phyloP scores from a whole-genome alignment of 306 rosid species.

The Pyrus bretschneideri region DNA sequence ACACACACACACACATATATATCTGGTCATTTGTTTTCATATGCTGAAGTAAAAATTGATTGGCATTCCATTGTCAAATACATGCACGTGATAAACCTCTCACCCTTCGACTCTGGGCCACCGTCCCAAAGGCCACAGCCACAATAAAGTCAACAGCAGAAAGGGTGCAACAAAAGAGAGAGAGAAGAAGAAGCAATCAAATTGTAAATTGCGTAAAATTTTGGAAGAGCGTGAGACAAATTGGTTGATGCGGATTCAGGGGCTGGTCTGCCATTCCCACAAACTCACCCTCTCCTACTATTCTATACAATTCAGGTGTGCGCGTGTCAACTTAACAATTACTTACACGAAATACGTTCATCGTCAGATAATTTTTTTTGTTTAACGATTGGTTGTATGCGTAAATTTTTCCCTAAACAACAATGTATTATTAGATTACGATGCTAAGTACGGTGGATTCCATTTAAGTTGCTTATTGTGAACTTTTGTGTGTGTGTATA shows the following conservation, averaged over 20 bases:
- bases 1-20: constrained; percentile 2
- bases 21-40: not conserved
- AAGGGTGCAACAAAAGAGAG: not conserved
- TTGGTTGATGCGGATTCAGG: constrained; percentile 10
- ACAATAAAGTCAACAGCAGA: constrained; percentile 37
- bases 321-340: not conserved
- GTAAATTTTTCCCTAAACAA: too few relatives aligned
- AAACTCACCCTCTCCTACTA: not conserved
- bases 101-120: not conserved
- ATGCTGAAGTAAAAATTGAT: constrained; percentile 10
- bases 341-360: too few relatives aligned
- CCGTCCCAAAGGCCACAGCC: not conserved
- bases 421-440: too few relatives aligned
- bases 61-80: constrained; percentile 50
- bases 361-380: too few relatives aligned
- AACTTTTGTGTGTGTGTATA: not conserved
- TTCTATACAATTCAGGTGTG: not conserved
- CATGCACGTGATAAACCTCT: constrained; percentile 58
- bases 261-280: not conserved
- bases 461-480: too few relatives aligned
- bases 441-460: too few relatives aligned
- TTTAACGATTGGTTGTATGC: too few relatives aligned
- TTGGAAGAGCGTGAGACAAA: not conserved
- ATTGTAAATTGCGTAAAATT: not conserved
- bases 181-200: not conserved